Conservation (phyloP, 2,329 filamentous ascomycete species). For the Hymenoscyphus linearis region DNA sequence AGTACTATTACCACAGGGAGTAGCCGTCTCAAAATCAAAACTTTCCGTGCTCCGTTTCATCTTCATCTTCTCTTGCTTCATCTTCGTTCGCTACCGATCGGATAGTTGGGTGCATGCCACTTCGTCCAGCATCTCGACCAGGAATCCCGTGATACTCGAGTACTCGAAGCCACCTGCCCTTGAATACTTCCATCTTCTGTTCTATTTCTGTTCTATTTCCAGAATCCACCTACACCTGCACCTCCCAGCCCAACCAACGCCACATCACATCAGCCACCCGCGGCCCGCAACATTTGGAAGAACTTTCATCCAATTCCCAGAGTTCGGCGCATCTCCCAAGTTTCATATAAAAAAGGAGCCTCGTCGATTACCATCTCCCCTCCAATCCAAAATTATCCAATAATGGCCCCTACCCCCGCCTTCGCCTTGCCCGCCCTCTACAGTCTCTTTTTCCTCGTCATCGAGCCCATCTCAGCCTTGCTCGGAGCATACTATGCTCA, state of each 20-base stretch:
- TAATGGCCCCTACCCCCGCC: conserved; percentile 27
- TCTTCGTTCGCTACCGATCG: neutral
- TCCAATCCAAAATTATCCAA: neutral
- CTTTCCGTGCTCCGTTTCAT: neutral
- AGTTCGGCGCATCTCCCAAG: neutral
- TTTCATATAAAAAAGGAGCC: neutral
- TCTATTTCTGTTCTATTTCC: neutral
- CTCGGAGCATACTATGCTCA: conserved; percentile 49
- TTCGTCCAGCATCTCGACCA: neutral
- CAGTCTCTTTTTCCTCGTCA: conserved; percentile 67
- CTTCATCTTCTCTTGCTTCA: neutral
- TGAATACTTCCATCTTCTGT: too few species aligned
- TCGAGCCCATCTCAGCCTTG: conserved; percentile 57
- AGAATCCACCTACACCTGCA: neutral
- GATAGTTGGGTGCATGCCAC: neutral
- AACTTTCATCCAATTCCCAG: neutral
- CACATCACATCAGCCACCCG: conserved; percentile 17
- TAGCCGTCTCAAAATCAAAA: too few species aligned
- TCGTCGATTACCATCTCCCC: neutral
- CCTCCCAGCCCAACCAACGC: conserved; percentile 4
- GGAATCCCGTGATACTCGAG: neutral
- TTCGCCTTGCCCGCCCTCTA: conserved; percentile 56
- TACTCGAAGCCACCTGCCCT: neutral
- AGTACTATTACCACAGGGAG: too few species aligned
- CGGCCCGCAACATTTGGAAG: neutral